Evolutionary conservation across 1,284 basidiomycete genomes (phyloP).

Genomic region (Puccinia horiana): DNA sequence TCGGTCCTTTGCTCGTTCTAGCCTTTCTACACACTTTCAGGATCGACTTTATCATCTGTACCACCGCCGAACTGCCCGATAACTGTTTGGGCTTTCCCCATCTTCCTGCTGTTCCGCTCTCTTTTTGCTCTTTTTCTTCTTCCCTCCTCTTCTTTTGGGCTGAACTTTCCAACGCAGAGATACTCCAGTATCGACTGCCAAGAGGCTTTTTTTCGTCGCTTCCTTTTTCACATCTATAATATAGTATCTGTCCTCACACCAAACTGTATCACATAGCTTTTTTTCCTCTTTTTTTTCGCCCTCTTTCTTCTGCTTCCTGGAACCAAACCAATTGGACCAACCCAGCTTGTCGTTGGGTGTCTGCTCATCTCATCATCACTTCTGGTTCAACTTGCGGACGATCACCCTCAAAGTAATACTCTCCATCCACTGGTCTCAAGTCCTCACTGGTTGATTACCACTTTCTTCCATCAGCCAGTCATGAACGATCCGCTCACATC

Average conservation of each 20-base stretch:
- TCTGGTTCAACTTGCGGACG: background rate
- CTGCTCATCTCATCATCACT: background rate
- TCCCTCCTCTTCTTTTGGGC: background rate
- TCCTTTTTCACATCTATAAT: background rate
- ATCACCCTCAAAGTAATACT: background rate
- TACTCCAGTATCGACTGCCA: background rate
- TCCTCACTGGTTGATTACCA: background rate
- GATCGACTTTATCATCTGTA: background rate
- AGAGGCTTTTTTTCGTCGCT: background rate
- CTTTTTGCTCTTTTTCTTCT: background rate
- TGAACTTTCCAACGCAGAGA: background rate
- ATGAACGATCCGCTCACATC: slow-evolving; percentile 14
- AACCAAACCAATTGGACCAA: slow-evolving; percentile 21
- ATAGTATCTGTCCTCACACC: background rate
- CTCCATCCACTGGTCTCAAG: background rate
- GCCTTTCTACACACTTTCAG: background rate
- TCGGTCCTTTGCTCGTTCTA: background rate
- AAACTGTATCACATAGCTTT: background rate
- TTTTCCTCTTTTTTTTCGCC: background rate
- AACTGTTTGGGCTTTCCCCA: background rate
- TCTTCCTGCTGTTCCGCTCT: background rate
- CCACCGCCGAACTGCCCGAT: background rate
- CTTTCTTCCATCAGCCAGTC: background rate
- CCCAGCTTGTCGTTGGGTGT: slow-evolving; percentile 1
- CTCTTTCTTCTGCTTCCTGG: no score